Conservation (phyloP, 192 early-diverging fungal species). For the Geranomyces variabilis region DNA sequence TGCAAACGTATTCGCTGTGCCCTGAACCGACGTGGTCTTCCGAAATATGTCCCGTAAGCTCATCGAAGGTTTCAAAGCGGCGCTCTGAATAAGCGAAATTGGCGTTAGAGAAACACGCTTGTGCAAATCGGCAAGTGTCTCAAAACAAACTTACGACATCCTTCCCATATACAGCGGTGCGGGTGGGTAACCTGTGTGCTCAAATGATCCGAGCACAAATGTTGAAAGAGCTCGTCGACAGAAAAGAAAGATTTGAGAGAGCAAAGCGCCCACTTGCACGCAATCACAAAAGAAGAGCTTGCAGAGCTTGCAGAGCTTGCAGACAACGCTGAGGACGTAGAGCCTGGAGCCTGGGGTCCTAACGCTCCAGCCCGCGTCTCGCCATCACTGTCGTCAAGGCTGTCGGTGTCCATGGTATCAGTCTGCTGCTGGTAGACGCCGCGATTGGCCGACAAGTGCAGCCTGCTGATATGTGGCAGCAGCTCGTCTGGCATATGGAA, state of each 20-base stretch:
- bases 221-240: slow-evolving; percentile 45
- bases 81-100: slow-evolving; percentile 1
- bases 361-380: not conserved
- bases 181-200: slow-evolving; percentile 6
- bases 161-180: slow-evolving; percentile 76
- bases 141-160: slow-evolving; percentile 54
- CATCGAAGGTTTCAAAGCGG: slow-evolving; percentile 63
- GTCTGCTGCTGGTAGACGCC: slow-evolving; percentile 2
- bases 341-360: not conserved
- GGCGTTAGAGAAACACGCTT: not conserved
- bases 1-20: slow-evolving; percentile 46
- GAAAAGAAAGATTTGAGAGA: slow-evolving; percentile 29
- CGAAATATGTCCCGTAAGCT: slow-evolving; percentile 65
- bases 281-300: slow-evolving; percentile 28
- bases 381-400: slow-evolving; percentile 7
- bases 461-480: slow-evolving; percentile 45
- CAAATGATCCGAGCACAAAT: slow-evolving; percentile 46
- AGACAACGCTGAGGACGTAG: no score
- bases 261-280: slow-evolving; percentile 44
- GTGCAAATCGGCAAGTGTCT: not conserved
- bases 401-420: slow-evolving; percentile 10
- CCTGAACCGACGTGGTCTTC: slow-evolving; percentile 68
- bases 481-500: slow-evolving; percentile 44
- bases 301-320: slow-evolving; percentile 1
- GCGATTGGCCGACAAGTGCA: slow-evolving; percentile 46